Conservation (phyloP, 441 rosid genomes). For the Arabidopsis lyrata region DNA sequence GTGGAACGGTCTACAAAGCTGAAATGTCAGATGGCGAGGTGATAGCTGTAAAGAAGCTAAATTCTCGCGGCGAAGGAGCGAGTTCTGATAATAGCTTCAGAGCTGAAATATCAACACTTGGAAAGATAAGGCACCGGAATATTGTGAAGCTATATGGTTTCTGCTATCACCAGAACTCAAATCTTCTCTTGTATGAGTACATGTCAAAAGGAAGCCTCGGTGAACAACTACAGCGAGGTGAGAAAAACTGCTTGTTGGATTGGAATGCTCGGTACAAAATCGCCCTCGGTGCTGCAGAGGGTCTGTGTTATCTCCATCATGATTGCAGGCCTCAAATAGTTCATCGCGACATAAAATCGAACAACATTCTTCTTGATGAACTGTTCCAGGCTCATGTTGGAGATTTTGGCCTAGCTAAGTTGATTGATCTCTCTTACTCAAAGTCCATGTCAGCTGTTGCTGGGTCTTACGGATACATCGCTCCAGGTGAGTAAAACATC, state of each 20-base stretch:
- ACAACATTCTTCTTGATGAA: slow-evolving; percentile 66
- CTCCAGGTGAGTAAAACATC: slow-evolving; percentile 55
- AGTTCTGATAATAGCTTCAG: slow-evolving; percentile 59
- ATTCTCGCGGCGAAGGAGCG: slow-evolving; percentile 54
- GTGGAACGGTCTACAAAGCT: slow-evolving; percentile 65
- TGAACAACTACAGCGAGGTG: slow-evolving; percentile 54
- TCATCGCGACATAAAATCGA: slow-evolving; percentile 68
- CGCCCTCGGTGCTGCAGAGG: slow-evolving; percentile 68
- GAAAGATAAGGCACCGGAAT: slow-evolving; percentile 65
- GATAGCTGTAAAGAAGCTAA: slow-evolving; percentile 62
- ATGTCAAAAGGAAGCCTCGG: slow-evolving; percentile 69
- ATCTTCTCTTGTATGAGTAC: slow-evolving; percentile 67
- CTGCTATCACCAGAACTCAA: slow-evolving; percentile 61
- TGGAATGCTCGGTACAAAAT: slow-evolving; percentile 62
- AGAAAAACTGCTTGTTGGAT: slow-evolving; percentile 45
- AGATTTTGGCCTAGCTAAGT: slow-evolving; percentile 68
- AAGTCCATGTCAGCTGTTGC: slow-evolving; percentile 73
- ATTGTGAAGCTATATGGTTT: slow-evolving; percentile 68
- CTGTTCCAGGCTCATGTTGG: slow-evolving; percentile 68
- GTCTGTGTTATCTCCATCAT: slow-evolving; percentile 62
- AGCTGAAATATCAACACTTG: slow-evolving; percentile 68
- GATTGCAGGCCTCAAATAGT: slow-evolving; percentile 64
- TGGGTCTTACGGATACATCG: slow-evolving; percentile 70
- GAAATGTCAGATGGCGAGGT: slow-evolving; percentile 54
- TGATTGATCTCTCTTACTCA: slow-evolving; percentile 59